Base-by-base conservation (phyloP, 1,139 yeast species). In the Diutina ranongensis region DNA sequence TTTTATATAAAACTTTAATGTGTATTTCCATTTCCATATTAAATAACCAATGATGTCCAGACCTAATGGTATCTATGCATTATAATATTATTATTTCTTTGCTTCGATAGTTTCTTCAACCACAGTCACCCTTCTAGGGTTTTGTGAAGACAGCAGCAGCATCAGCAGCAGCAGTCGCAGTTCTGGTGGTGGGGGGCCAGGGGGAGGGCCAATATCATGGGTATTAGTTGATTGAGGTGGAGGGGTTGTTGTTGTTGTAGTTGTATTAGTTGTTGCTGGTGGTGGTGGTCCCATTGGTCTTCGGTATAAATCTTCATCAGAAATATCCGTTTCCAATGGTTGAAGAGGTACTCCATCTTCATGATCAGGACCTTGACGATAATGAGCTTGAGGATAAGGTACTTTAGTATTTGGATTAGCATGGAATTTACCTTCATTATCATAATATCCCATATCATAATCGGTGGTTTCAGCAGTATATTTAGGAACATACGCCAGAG, bases 371-470 rank as follows among this genome's bases (percentile, higher is more conserved):
- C 19, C n/a, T 12, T 13, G 28, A 5, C 32, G n/a, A 3, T 16
- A 18, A 25, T 38, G 42, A 3, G 25, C 42, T 32, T 10, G 4
- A 15, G 42, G 42, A 19, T 15, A 13, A 4, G 56, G 54, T 15
- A 51, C 51, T 47, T 58, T 59, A 4, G 59, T 54, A 44, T 58
- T 57, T 1, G 62, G 65, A 49, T 56, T 70, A 5, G 68, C 65
- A 52, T 61, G 72, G 50, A 73, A 76, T 18, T 60, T 72, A 2
- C 96, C 96, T 42, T 71, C 63, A 34, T 65, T 65, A 61, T 86
- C 95, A 56, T 86, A 88, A 59, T 76, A 83, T 0, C 96, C 96
- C 59, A 83, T 76, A 57, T 87, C 95, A 46, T 74, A 71, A 32
- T 79, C 85, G 51, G 76, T 78, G 1, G 83, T 78, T 35, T 71